Evolutionary conservation across 2,329 filamentous ascomycete genomes (phyloP), one percentile per base, ranked within the genome.

Genomic region (Ophiostoma sp.): DNA sequence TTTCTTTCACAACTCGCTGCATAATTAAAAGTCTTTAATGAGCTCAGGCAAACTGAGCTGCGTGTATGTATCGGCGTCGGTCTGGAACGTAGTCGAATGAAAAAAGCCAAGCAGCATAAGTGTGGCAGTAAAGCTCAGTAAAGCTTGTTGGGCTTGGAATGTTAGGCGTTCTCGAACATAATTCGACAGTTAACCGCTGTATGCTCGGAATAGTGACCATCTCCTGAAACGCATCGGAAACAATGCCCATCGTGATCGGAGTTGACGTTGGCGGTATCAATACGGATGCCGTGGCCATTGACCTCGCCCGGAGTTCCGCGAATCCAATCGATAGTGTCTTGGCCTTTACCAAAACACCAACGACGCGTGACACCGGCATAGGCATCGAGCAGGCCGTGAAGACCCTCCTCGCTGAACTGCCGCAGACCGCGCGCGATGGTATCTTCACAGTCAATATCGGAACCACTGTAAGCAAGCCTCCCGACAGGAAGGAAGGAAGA

Each of bases 241-340:
- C 16, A 52, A 55, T 55, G 49, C 11, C 49, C n/a, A 55, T 55
- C 49, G 27, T 55, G 3, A 55, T 55, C 16, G 49, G 49, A 7
- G 49, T 55, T 9, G 49, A 55, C n/a, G 49, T 55, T 18, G 49
- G 49, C n/a, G 49, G 49, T n/a, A 55, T n/a, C n/a, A 55, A 55
- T 18, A 55, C 49, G 49, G 49, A 55, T 55, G 49, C 49, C 49
- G 49, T 55, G 49, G 49, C 49, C n/a, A 55, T 55, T 27, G 49
- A 55, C 9, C 49, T 55, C 18, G 16, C 49, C 3, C 49, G 49
- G 12, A 18, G 49, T 9, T 27, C 49, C 1, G 27, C 49, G 2
- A 18, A 55, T 18, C 49, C 49, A 1, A 11, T 55, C 1, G 49
- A n/a, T 18, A 55, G 49, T 14, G 49, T 55, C n/a, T 18, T 55